These are phyloP conservation scores for Cucumis melo DNA, from an alignment of 306 rosid genomes.

Conservation along the genomic window DNA sequence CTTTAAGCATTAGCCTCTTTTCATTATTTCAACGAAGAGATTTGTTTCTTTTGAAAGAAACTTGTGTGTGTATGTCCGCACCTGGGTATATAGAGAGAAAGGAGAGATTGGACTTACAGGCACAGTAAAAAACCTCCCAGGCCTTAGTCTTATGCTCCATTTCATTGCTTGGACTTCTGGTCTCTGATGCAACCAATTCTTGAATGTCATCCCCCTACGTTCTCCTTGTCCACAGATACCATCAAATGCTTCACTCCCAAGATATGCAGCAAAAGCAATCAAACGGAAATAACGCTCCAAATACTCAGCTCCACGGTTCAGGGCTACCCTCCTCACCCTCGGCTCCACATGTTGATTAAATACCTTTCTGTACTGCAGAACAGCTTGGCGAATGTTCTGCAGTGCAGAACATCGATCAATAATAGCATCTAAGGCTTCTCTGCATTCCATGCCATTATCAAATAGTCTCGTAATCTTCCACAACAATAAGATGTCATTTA, in stretches of 20 bases:
- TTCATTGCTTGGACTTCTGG: conserved; percentile 89
- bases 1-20: too few species aligned
- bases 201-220: conserved; percentile 52
- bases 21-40: too few species aligned
- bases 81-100: background rate
- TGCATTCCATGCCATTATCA: conserved; percentile 82
- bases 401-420: conserved; percentile 89
- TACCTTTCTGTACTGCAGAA: conserved; percentile 57
- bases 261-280: conserved; percentile 92
- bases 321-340: conserved; percentile 80
- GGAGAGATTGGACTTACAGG: conserved; percentile 41
- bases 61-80: background rate
- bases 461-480: conserved; percentile 84
- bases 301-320: conserved; percentile 82
- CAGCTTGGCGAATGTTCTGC: conserved; percentile 88
- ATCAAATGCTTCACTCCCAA: conserved; percentile 88
- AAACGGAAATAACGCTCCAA: conserved; percentile 82
- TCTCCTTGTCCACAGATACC: conserved; percentile 67
- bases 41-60: too few species aligned
- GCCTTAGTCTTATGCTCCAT: conserved; percentile 81
- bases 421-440: conserved; percentile 79
- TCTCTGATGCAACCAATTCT: conserved; percentile 75
- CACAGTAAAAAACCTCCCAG: conserved; percentile 72
- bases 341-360: conserved; percentile 82
- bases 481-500: conserved; percentile 73